Percentiles rank a stretch among this genome's conserved stretches.
Evolutionary conservation across 345 rosid species (phyloP).

Genomic region (Isatis tinctoria): DNA sequence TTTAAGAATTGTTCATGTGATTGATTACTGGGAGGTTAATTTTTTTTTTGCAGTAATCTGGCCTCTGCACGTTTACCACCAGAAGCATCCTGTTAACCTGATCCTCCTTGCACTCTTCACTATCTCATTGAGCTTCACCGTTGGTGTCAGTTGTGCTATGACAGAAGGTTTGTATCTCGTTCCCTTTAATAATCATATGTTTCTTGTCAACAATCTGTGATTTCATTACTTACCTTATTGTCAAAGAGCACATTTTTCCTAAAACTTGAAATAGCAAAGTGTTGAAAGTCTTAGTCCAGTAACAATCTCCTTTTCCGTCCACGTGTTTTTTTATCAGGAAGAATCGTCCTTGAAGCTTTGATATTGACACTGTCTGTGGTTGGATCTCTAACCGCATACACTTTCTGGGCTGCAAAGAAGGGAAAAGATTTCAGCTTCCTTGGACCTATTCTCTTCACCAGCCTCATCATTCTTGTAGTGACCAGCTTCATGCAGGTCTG

Average conservation of each 20-base stretch:
- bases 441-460: conserved; percentile 86
- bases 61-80: conserved; percentile 90
- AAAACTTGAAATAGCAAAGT: neutral
- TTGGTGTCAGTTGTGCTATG: conserved; percentile 87
- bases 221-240: neutral
- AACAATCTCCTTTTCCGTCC: neutral
- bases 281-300: neutral
- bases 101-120: conserved; percentile 86
- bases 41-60: conserved; percentile 62
- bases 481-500: conserved; percentile 86
- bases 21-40: neutral
- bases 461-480: conserved; percentile 67
- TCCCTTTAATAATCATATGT: neutral
- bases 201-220: neutral
- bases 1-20: neutral
- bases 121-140: conserved; percentile 69
- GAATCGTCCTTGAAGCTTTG: conserved; percentile 88
- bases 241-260: neutral
- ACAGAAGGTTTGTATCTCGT: conserved; percentile 57
- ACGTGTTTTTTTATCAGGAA: conserved; percentile 48
- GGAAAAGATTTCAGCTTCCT: conserved; percentile 92
- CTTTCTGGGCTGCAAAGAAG: conserved; percentile 97
- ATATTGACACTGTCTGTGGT: conserved; percentile 86
- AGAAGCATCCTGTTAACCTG: conserved; percentile 87
- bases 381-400: conserved; percentile 72